These are phyloP conservation scores for Quercus tomentella DNA, from an alignment of 331 rosid species.

Conservation along the genomic window DNA sequence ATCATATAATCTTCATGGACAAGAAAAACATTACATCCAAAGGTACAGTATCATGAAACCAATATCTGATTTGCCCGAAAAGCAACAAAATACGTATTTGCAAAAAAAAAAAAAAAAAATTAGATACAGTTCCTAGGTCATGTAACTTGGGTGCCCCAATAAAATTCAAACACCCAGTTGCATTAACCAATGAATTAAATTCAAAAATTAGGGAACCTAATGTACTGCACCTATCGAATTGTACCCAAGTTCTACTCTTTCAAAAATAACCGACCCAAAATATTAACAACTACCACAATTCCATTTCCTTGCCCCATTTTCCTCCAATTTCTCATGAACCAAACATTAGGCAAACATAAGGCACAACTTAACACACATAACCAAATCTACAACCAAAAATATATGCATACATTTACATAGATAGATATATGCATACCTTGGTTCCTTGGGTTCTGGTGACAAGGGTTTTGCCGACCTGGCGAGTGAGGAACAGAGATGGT, in stretches of 20 bases:
- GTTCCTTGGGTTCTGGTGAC: slow-evolving; percentile 95
- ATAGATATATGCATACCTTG: slow-evolving; percentile 34
- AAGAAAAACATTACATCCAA: too few species aligned
- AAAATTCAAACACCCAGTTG: too few species aligned
- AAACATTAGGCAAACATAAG: not conserved
- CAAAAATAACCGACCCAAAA: not conserved
- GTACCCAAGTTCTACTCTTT: too few species aligned
- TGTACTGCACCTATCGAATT: too few species aligned
- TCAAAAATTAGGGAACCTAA: too few species aligned
- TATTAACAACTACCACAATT: not conserved
- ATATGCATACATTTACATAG: not conserved
- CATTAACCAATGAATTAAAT: too few species aligned
- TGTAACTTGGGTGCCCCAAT: too few species aligned
- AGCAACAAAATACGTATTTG: not conserved
- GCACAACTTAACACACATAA: not conserved
- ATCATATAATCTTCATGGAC: too few species aligned
- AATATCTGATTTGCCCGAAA: not conserved
- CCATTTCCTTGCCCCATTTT: not conserved
- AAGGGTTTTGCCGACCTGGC: slow-evolving; percentile 81
- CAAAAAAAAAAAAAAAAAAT: too few species aligned
- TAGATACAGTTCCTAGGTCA: too few species aligned
- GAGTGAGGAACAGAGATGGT: slow-evolving; percentile 55
- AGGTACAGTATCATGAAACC: too few species aligned
- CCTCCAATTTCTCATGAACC: not conserved
- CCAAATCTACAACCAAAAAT: not conserved